Base-by-base conservation (phyloP, 139 green algal species). In the Tetraselmis striata region DNA sequence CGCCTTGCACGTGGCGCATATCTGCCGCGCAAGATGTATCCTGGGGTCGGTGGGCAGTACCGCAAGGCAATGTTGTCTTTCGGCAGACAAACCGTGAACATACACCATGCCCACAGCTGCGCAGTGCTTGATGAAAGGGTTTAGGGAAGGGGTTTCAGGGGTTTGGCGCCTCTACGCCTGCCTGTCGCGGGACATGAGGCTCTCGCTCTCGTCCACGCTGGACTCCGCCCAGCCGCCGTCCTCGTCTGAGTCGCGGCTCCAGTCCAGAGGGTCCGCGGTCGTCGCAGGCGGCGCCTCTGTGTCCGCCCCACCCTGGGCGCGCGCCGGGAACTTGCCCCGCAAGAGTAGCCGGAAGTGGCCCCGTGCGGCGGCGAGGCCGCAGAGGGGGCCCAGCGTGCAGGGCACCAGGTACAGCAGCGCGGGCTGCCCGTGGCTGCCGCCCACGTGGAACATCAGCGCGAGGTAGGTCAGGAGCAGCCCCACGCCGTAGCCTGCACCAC, bases 341-440 rank as follows among this genome's bases (percentile, higher is more conserved):
- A 87, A 92, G 83, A 95, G 87, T 5, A 79, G n/a, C 25, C 18
- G 1, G 11, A 96, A 74, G 67, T 97, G 83, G 18, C 89, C 88
- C 0, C 93, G 80, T 28, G 23, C 58, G 74, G 45, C 78, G 26
- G 81, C 87, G 31, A 93, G 77, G 18, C 84, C 28, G 79, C 88
- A n/a, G 27, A 93, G 78, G 0, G 83, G 83, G 0, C 90, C 92
- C 1, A 99, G 84, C 27, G 92, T 98, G 83, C 90, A 95, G 0
- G 96, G 96, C 24, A 98, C 92, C 23, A 99, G 79, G 78, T 98
- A 99, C 32, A 98, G 87, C 82, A 99, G 91, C 28, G 96, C 95
- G 0, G 95, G 95, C 86, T 98, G 95, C 0, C 95, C 95, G 77
- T 85, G 32, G 32, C 87, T 29, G 90, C 77, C 81, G 29, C 81